These are phyloP conservation scores for Inga leiocalycina DNA, from an alignment of 306 rosid species.

Conservation along the genomic window DNA sequence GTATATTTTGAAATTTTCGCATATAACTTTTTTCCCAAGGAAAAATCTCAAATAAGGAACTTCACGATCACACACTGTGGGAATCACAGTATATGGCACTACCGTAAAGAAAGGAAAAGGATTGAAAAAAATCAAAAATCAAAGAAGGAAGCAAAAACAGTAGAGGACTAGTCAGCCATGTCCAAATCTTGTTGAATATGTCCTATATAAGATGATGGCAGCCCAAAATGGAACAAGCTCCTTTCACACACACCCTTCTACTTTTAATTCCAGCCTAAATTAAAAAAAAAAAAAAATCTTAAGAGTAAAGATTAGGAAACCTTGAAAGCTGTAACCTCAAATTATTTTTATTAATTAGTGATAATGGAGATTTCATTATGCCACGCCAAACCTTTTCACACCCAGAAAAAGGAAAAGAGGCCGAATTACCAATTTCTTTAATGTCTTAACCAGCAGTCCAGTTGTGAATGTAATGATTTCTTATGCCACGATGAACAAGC, in stretches of 20 bases:
- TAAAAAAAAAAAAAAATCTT: neutral
- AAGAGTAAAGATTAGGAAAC: neutral
- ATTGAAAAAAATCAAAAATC: neutral
- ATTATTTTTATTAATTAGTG: neutral
- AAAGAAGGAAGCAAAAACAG: neutral
- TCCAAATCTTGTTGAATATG: neutral
- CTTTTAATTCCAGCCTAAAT: neutral
- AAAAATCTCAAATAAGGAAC: neutral
- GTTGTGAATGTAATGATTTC: neutral
- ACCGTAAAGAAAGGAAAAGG: neutral
- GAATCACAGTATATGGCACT: neutral
- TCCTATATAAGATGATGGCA: neutral
- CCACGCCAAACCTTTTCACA: neutral
- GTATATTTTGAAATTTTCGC: neutral
- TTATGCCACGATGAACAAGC: neutral
- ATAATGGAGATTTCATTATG: neutral
- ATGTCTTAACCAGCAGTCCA: neutral
- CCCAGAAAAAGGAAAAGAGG: neutral
- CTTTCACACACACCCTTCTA: neutral
- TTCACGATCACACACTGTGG: neutral
- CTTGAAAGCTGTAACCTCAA: too few relatives aligned
- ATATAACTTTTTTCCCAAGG: too few relatives aligned
- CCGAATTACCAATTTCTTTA: neutral
- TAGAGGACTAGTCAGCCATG: neutral
- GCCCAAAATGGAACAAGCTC: neutral